Evolutionary conservation across 2,329 filamentous ascomycete genomes (phyloP).

Genomic region (Botrytis fabae): DNA sequence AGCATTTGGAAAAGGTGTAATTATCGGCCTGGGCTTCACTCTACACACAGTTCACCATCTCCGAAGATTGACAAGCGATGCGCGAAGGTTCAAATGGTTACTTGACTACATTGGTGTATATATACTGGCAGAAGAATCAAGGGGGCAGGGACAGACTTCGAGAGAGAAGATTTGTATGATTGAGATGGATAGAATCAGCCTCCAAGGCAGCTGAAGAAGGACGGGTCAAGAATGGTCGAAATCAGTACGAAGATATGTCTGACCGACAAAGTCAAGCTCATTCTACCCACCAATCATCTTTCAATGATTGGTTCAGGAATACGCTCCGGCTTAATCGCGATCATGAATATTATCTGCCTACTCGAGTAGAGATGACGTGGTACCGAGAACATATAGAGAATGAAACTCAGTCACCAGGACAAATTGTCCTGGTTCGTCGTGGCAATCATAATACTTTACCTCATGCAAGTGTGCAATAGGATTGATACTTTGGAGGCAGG

Average conservation of each 20-base stretch:
- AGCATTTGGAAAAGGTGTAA: conserved; percentile 7
- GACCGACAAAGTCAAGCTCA: conserved; percentile 84
- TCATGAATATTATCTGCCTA: conserved; percentile 72
- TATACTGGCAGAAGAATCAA: background rate
- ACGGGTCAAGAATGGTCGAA: background rate
- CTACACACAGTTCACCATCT: background rate
- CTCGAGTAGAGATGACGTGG: conserved; percentile 54
- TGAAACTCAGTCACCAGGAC: conserved; percentile 60
- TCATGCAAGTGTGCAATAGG: conserved; percentile 11
- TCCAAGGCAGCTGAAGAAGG: background rate
- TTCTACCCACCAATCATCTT: conserved; percentile 81
- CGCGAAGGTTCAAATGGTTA: background rate
- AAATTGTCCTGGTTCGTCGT: conserved; percentile 39
- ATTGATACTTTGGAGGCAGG: background rate
- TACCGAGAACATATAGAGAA: conserved; percentile 76
- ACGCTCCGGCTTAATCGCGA: conserved; percentile 99
- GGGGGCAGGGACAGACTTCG: background rate
- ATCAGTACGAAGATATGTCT: conserved; percentile 32
- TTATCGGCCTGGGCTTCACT: background rate
- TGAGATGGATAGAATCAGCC: background rate
- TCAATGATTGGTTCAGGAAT: conserved; percentile 79
- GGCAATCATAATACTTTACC: conserved; percentile 33
- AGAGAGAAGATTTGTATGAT: background rate
- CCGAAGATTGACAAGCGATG: background rate
- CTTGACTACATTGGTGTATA: background rate